phyloP scores from a whole-genome alignment of 495 filamentous ascomycete species.

The Xylaria curta region DNA sequence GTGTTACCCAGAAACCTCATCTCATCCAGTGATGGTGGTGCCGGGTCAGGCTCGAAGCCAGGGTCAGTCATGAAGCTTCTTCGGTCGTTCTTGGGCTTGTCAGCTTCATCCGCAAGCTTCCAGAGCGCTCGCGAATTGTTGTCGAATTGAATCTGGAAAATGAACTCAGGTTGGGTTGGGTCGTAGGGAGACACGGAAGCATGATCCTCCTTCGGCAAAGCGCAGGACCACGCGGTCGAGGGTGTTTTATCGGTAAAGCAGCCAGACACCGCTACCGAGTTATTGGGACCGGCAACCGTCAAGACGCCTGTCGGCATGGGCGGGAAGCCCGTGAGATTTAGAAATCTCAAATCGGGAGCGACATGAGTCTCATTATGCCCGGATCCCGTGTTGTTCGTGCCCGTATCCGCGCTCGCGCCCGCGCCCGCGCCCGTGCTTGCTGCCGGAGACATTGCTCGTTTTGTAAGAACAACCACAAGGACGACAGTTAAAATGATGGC shows the following conservation, averaged over 20 bases:
- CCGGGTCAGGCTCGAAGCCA: constrained; percentile 63
- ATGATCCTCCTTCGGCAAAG: constrained; percentile 77
- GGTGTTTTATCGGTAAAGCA: constrained; percentile 64
- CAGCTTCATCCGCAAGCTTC: constrained; percentile 44
- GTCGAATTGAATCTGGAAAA: constrained; percentile 78
- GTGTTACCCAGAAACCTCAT: constrained; percentile 82
- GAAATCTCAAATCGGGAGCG: constrained; percentile 23
- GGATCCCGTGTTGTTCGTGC: not conserved
- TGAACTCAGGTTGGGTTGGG: constrained; percentile 74
- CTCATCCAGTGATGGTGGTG: constrained; percentile 69
- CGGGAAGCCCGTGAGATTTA: constrained; percentile 85
- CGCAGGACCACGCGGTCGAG: constrained; percentile 80
- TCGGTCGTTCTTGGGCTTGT: not conserved
- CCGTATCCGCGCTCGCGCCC: constrained; percentile 35
- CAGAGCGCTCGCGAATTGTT: constrained; percentile 66
- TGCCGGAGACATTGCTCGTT: constrained; percentile 20
- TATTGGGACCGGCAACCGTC: constrained; percentile 72
- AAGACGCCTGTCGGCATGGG: constrained; percentile 83
- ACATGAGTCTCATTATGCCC: constrained; percentile 36
- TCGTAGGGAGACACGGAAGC: constrained; percentile 62
- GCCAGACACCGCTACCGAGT: constrained; percentile 60
- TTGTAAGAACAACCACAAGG: constrained; percentile 65
- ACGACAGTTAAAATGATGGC: constrained; percentile 66
- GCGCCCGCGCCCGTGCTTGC: constrained; percentile 20
- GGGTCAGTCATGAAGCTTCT: constrained; percentile 30